Conservation (phyloP, 164 flowering plant genomes). For the Annona squamosa region DNA sequence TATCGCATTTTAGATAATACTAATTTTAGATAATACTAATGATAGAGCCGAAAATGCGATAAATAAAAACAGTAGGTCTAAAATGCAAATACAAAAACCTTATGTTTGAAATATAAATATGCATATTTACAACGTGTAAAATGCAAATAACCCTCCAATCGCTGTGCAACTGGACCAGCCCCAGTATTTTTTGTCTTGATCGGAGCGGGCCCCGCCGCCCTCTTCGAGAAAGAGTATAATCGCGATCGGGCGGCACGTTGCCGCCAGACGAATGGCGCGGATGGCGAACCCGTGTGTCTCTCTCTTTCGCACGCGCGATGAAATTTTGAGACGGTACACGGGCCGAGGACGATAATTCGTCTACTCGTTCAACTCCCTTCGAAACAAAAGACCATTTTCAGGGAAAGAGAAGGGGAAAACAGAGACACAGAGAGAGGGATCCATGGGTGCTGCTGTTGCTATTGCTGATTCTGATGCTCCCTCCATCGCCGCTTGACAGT, state of each 20-base stretch:
- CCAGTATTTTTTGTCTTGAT: no score
- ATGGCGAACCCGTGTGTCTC: background rate
- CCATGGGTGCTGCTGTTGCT: conserved; percentile 1
- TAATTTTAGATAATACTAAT: no score
- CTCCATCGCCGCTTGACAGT: conserved; percentile 3
- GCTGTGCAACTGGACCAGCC: no score
- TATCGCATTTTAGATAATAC: no score
- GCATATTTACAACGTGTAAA: no score
- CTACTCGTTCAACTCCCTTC: background rate
- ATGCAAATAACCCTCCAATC: no score
- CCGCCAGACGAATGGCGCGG: background rate
- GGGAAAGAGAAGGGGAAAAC: background rate
- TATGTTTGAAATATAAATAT: no score
- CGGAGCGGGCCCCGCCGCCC: no score
- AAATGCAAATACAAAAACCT: no score
- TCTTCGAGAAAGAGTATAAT: no score
- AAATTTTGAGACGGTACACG: background rate
- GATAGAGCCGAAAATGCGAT: no score
- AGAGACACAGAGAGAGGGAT: background rate
- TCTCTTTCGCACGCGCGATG: background rate
- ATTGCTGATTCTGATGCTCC: background rate
- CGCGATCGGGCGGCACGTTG: background rate
- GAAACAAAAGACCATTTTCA: background rate
- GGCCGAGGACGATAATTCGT: background rate
- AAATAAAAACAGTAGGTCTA: no score